These are phyloP conservation scores for Lentinus brumalis DNA, from an alignment of 768 basidiomycete species.

Conservation along the genomic window DNA sequence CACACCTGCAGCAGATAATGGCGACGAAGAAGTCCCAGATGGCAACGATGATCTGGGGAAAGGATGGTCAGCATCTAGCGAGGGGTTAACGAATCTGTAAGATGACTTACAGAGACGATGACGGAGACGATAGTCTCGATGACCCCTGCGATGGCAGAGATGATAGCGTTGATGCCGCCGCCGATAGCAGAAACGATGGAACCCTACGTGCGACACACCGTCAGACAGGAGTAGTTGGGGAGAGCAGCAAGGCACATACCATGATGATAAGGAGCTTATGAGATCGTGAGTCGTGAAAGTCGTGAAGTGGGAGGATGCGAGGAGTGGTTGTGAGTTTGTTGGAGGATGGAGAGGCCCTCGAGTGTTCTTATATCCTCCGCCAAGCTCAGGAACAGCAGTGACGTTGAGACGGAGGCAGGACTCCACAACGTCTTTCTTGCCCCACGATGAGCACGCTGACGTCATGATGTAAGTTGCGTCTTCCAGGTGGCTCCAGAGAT, in stretches of 20 bases:
- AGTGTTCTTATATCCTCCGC: no score
- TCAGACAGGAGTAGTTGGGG: background rate
- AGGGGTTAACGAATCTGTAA: background rate
- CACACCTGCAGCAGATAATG: constrained; percentile 38
- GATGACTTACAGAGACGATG: constrained; percentile 50
- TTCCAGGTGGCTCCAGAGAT: no score
- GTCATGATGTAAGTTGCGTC: no score
- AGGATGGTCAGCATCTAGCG: no score
- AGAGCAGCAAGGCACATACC: background rate
- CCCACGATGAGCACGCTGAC: no score
- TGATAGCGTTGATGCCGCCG: constrained; percentile 51
- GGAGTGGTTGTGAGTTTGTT: background rate
- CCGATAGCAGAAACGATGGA: constrained; percentile 63
- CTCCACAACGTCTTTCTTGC: no score
- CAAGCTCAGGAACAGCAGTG: no score
- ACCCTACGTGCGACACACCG: constrained; percentile 37
- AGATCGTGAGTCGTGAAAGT: background rate
- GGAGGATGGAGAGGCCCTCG: no score
- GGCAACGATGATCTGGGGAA: constrained; percentile 52
- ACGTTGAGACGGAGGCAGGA: no score
- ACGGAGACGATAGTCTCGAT: constrained; percentile 55
- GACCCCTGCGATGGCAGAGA: constrained; percentile 56
- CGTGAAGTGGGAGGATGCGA: background rate
- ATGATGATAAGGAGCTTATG: background rate
- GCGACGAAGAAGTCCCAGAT: constrained; percentile 59